These are phyloP conservation scores for Knoxia roxburghii DNA, from an alignment of 257 asterid species.

Conservation along the genomic window DNA sequence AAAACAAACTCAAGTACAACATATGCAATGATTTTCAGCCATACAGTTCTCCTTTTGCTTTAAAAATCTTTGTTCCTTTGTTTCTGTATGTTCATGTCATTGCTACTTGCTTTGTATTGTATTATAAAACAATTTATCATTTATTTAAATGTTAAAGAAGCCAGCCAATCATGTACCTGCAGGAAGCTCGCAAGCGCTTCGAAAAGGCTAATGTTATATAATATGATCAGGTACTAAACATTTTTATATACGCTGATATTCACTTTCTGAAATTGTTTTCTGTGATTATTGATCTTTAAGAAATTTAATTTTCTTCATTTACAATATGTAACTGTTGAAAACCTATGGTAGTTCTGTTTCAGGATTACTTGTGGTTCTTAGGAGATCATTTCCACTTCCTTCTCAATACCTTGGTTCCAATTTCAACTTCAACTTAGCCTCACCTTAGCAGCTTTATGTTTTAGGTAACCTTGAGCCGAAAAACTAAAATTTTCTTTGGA, in stretches of 20 bases:
- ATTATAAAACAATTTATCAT: not conserved
- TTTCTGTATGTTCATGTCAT: not conserved
- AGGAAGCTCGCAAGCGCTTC: constrained; percentile 98
- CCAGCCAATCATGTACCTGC: constrained; percentile 34
- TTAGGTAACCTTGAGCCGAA: no score
- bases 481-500: not conserved
- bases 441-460: not conserved
- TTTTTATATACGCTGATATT: not conserved
- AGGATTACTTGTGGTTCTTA: not conserved
- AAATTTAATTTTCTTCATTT: no score
- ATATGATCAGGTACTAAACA: constrained; percentile 75
- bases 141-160: constrained; percentile 10
- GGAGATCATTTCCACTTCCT: not conserved
- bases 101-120: not conserved
- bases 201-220: constrained; percentile 77
- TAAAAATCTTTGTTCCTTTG: no score
- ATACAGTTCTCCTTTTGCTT: not conserved
- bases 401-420: not conserved
- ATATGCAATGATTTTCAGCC: not conserved
- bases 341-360: not conserved
- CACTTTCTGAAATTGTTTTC: no score
- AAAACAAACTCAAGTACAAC: not conserved
- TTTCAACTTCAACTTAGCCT: not conserved
- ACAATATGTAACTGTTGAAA: not conserved
- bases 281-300: no score